Evolutionary conservation across 306 rosid genomes (phyloP).

Genomic region (Gynostemma pentaphyllum): DNA sequence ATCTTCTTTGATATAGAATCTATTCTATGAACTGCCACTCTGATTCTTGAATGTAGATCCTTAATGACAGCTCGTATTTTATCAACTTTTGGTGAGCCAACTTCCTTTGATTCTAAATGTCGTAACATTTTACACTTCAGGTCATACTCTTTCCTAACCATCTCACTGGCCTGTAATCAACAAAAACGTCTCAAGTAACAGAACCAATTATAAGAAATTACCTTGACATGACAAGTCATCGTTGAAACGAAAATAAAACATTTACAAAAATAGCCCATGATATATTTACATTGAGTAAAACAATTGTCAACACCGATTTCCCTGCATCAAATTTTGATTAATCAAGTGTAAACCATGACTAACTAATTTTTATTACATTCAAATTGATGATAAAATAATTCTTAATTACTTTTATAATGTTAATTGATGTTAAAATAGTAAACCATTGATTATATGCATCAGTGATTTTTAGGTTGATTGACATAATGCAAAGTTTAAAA

Average conservation of each 20-base stretch:
- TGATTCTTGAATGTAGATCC: constrained; percentile 86
- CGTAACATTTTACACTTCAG: constrained; percentile 64
- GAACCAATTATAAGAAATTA: background rate
- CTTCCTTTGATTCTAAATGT: constrained; percentile 64
- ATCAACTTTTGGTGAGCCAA: constrained; percentile 40
- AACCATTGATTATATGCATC: too few species aligned
- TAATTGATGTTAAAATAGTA: too few species aligned
- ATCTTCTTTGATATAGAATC: constrained; percentile 88
- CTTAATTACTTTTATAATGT: too few species aligned
- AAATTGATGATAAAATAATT: too few species aligned
- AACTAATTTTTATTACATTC: too few species aligned
- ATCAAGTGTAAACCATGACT: too few species aligned
- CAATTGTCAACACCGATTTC: too few species aligned
- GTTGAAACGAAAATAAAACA: background rate
- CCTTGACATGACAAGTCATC: background rate
- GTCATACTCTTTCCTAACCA: constrained; percentile 74
- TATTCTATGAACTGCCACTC: constrained; percentile 73
- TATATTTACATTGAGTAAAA: too few species aligned
- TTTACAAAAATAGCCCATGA: too few species aligned
- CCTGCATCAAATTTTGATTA: too few species aligned
- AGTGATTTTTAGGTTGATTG: too few species aligned
- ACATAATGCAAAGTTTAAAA: too few species aligned
- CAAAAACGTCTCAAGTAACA: background rate
- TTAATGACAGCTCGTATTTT: constrained; percentile 79
- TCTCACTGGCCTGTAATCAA: constrained; percentile 64